Evolutionary conservation across 805 yeast genomes (phyloP), one percentile per base, ranked within the genome.

Genomic region (Starmerella etchellsii): DNA sequence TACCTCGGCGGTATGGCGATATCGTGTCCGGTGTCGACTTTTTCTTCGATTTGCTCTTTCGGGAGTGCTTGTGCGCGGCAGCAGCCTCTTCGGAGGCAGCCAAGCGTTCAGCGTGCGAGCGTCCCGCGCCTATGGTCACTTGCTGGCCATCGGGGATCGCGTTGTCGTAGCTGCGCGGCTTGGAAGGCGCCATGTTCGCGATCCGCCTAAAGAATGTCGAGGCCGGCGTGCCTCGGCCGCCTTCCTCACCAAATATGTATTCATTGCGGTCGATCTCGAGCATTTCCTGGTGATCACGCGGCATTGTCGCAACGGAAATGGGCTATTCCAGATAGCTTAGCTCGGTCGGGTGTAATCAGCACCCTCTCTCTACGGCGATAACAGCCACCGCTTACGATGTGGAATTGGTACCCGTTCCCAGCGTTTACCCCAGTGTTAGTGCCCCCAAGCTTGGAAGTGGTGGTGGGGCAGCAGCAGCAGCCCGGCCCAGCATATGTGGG

Each of bases 181-280:
- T 22, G 23, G 26, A 36, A n/a, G 46, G 48, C 13, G 49, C 47
- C 49, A 49, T 43, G 41, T 47, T 43, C 22, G 62, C 54, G 11
- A 60, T 41, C 20, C 56, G 64, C 46, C 65, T 66, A 42, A 74
- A 60, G 54, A 73, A 70, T 34, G 71, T 62, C 43, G 76, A 63
- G 11, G 73, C 64, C 31, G 74, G 66, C 42, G 74, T 74, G 2
- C 83, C 83, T 34, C 69, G 65, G 13, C 83, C 83, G 16, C 84
- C 84, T 31, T 69, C 67, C 50, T 77, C 81, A 20, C 77, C 78
- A 49, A 78, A 78, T 15, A 76, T 62, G 51, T 74, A 78, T 54
- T 78, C 84, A 47, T 45, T 52, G 39, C 49, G 48, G 48, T 52
- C 62, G 20, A 52, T 33, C 36, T 53, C 55, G 15, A 55, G 43